These are phyloP conservation scores for Trichoderma sp. DNA, from an alignment of 2,329 filamentous ascomycete genomes.

Conservation along the genomic window DNA sequence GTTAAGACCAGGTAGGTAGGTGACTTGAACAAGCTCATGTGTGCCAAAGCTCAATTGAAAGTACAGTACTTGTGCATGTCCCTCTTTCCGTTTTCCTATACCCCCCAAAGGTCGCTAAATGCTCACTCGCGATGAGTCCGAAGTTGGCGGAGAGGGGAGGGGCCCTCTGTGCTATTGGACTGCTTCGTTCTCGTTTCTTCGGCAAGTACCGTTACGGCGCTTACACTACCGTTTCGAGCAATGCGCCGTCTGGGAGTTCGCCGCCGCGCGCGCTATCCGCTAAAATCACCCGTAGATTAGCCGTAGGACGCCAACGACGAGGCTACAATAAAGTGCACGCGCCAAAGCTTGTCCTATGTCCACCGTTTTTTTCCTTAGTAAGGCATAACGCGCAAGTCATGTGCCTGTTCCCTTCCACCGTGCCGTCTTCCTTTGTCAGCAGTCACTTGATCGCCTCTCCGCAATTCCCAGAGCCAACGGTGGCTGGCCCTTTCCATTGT, in stretches of 20 bases:
- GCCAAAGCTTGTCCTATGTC: neutral
- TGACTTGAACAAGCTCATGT: neutral
- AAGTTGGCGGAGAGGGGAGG: neutral
- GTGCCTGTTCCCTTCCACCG: neutral
- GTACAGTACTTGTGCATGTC: neutral
- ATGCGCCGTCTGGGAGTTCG: neutral
- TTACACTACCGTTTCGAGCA: constrained; percentile 7
- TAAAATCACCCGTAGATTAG: neutral
- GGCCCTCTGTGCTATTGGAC: neutral
- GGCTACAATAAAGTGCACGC: neutral
- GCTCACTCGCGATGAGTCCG: constrained; percentile 15
- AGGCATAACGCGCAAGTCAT: constrained; percentile 10
- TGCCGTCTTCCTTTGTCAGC: constrained; percentile 1
- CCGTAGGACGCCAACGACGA: neutral
- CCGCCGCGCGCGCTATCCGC: neutral
- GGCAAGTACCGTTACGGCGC: neutral
- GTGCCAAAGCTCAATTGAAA: neutral
- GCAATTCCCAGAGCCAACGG: neutral
- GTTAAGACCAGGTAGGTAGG: neutral
- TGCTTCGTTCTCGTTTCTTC: neutral
- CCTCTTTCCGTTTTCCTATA: neutral
- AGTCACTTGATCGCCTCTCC: constrained; percentile 10
- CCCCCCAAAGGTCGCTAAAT: constrained; percentile 3
- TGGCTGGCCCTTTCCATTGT: neutral
- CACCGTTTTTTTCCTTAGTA: neutral